A percentile compares a stretch with the other conserved stretches of the same genome.
Evolutionary conservation across 2,329 filamentous ascomycete species (phyloP).

Genomic region (Xylaria sp.): DNA sequence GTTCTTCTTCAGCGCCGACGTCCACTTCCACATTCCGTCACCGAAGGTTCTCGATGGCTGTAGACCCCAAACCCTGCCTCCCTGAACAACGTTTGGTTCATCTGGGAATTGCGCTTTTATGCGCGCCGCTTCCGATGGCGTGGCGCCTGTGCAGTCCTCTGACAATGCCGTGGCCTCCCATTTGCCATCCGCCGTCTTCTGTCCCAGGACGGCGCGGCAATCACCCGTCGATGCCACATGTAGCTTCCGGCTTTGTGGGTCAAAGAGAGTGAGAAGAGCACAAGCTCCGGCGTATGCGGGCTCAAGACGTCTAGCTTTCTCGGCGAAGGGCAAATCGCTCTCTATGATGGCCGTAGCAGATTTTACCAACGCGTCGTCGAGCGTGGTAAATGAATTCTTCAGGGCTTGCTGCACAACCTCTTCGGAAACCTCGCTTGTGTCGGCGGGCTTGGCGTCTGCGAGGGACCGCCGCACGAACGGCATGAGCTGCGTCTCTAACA

Average conservation of each 20-base stretch:
- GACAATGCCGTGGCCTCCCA: constrained; percentile 68
- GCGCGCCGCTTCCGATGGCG: constrained; percentile 66
- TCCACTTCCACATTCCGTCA: constrained; percentile 76
- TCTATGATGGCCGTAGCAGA: constrained; percentile 45
- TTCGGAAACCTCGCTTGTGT: constrained; percentile 37
- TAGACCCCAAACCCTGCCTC: constrained; percentile 71
- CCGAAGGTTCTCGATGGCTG: constrained; percentile 74
- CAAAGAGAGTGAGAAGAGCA: constrained; percentile 65
- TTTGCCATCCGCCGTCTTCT: constrained; percentile 55
- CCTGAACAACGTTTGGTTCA: constrained; percentile 66
- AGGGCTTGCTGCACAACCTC: constrained; percentile 51
- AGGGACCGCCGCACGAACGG: constrained; percentile 48
- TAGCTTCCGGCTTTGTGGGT: constrained; percentile 63
- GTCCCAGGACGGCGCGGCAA: constrained; percentile 51
- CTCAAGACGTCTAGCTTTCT: constrained; percentile 48
- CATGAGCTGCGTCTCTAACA: constrained; percentile 49
- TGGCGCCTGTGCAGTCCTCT: constrained; percentile 74
- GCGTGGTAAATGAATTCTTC: constrained; percentile 52
- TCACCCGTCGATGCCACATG: constrained; percentile 75
- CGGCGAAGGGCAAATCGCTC: constrained; percentile 47
- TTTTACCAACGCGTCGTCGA: constrained; percentile 52
- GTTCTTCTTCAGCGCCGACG: constrained; percentile 58
- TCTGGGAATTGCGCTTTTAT: constrained; percentile 69
- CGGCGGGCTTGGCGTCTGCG: constrained; percentile 32
- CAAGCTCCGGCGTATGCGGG: constrained; percentile 49